phyloP scores from a whole-genome alignment of 495 filamentous ascomycete species.

The Neohortaea acidophila region DNA sequence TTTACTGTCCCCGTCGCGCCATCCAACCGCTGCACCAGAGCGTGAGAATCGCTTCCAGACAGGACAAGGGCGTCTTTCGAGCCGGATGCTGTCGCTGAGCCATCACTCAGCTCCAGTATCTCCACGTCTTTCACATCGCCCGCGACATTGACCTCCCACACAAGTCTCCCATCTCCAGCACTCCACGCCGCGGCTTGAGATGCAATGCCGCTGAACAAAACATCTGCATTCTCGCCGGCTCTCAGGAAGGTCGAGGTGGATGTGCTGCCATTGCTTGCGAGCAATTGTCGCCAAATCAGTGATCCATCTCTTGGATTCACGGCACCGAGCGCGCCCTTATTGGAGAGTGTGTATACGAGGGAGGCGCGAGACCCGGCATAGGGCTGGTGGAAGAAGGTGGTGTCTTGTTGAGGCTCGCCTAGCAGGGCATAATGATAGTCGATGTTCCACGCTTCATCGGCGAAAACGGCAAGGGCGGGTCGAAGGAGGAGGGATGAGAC shows the following conservation, averaged over 20 bases:
- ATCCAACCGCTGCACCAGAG: constrained; percentile 53
- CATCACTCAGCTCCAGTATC: constrained; percentile 56
- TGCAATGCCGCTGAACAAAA: constrained; percentile 55
- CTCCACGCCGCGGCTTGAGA: constrained; percentile 64
- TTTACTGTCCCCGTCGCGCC: constrained; percentile 55
- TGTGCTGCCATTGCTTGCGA: constrained; percentile 25
- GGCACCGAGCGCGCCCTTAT: constrained; percentile 66
- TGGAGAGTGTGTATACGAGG: constrained; percentile 78
- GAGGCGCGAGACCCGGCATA: constrained; percentile 65
- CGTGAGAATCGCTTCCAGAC: constrained; percentile 39
- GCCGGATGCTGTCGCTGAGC: constrained; percentile 22
- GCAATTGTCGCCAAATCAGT: constrained; percentile 70
- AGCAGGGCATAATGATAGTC: constrained; percentile 89
- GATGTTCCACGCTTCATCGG: constrained; percentile 78
- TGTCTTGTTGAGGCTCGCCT: constrained; percentile 61
- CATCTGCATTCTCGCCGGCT: constrained; percentile 56
- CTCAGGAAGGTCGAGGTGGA: constrained; percentile 36
- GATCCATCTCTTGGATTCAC: constrained; percentile 75
- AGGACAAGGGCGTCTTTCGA: constrained; percentile 61
- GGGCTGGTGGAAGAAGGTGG: constrained; percentile 91
- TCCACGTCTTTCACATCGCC: constrained; percentile 62
- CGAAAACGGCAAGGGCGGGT: constrained; percentile 52
- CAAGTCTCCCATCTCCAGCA: constrained; percentile 60
- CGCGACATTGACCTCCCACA: constrained; percentile 50
- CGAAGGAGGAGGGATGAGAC: constrained; percentile 12